A percentile compares a stretch with the other conserved stretches of the same genome.
These are phyloP conservation scores for Collybiopsis confluens DNA, from an alignment of 768 basidiomycete species.

Conservation along the genomic window DNA sequence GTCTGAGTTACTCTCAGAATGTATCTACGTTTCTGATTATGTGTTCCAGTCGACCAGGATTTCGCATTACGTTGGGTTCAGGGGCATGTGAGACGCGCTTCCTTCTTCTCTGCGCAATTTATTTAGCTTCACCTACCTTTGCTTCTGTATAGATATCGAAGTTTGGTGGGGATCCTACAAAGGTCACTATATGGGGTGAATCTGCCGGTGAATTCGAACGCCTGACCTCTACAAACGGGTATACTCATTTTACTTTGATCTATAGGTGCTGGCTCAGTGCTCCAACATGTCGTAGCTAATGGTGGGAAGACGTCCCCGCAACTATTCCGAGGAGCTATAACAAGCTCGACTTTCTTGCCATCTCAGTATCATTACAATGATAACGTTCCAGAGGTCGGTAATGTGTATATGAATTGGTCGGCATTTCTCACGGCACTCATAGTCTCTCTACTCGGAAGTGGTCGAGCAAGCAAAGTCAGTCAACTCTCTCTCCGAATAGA, in stretches of 20 bases:
- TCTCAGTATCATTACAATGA: slow-evolving; percentile 31
- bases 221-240: neutral
- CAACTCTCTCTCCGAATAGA: neutral
- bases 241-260: neutral
- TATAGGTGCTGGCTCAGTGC: slow-evolving; percentile 26
- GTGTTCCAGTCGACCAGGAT: slow-evolving; percentile 26
- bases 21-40: neutral
- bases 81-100: slow-evolving; percentile 18
- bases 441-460: slow-evolving; percentile 19
- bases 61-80: slow-evolving; percentile 33
- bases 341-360: slow-evolving; percentile 29
- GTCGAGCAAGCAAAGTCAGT: slow-evolving; percentile 17
- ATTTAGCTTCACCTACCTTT: neutral
- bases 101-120: neutral
- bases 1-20: neutral
- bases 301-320: slow-evolving; percentile 27
- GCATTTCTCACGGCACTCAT: no score
- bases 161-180: slow-evolving; percentile 28
- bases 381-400: slow-evolving; percentile 21
- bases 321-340: slow-evolving; percentile 27
- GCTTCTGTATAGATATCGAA: slow-evolving; percentile 19
- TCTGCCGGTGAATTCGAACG: slow-evolving; percentile 18
- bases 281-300: slow-evolving; percentile 29
- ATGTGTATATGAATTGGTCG: no score
- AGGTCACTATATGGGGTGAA: slow-evolving; percentile 34